These are phyloP conservation scores for Fraxinus platypoda DNA, from an alignment of 305 asterid genomes.

Conservation along the genomic window DNA sequence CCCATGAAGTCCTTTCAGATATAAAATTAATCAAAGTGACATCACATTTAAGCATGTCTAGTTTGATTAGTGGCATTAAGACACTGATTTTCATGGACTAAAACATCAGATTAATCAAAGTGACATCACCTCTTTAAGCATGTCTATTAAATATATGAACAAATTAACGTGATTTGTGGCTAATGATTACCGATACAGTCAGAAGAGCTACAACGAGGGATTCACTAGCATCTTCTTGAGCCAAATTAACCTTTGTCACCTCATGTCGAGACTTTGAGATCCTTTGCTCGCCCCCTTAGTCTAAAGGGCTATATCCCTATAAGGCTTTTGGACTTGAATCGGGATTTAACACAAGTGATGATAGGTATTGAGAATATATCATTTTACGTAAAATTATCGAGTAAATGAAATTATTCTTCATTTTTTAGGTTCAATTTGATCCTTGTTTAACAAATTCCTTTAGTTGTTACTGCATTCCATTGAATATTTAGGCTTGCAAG, in stretches of 20 bases:
- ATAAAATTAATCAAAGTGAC: not conserved
- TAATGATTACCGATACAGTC: not conserved
- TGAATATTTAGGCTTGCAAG: not conserved
- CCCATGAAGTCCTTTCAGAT: not conserved
- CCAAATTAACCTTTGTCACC: not conserved
- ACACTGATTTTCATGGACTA: not conserved
- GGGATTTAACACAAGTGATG: too few relatives aligned
- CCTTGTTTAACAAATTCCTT: not conserved
- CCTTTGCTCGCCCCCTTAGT: not conserved
- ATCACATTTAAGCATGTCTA: not conserved
- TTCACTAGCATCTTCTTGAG: not conserved
- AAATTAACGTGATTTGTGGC: not conserved
- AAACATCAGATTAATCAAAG: not conserved
- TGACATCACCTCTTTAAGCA: not conserved
- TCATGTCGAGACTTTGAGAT: not conserved
- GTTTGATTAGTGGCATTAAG: not conserved
- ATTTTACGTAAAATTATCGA: not conserved
- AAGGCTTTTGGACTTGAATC: not conserved
- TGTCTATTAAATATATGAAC: not conserved
- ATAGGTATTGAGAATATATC: not conserved
- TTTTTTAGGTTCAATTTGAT: not conserved
- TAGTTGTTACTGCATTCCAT: not conserved
- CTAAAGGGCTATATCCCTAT: not conserved
- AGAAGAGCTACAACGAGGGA: not conserved
- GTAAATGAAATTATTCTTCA: not conserved